phyloP scores from a whole-genome alignment of 192 early-diverging fungal genomes.

The Umbelopsis isabellina region DNA sequence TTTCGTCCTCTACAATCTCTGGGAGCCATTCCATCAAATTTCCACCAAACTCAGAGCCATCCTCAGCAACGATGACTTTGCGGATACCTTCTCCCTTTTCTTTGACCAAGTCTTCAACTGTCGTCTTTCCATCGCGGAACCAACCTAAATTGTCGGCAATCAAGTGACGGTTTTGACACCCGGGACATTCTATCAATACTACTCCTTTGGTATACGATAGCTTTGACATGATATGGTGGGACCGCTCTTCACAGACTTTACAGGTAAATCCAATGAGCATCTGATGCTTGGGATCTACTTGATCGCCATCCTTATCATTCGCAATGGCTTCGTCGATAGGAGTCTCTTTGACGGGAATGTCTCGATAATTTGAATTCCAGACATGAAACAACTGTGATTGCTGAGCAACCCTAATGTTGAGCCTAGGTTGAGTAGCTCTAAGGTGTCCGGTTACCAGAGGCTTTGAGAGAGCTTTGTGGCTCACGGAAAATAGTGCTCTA shows the following conservation, averaged over 20 bases:
- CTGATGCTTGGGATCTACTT: constrained; percentile 50
- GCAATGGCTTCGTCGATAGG: neutral
- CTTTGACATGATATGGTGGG: constrained; percentile 92
- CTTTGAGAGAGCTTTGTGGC: neutral
- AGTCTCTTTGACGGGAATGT: neutral
- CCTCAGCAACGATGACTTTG: constrained; percentile 47
- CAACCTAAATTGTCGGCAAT: constrained; percentile 98
- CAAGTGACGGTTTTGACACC: constrained; percentile 88
- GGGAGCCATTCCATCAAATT: constrained; percentile 60
- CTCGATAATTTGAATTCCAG: neutral
- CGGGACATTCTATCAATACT: constrained; percentile 91
- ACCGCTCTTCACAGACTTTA: constrained; percentile 86
- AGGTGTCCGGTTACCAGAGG: neutral
- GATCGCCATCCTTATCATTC: neutral
- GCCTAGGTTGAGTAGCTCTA: neutral
- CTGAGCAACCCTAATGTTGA: neutral
- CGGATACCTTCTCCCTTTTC: constrained; percentile 74
- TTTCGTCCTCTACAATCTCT: constrained; percentile 49
- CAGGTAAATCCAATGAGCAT: constrained; percentile 94
- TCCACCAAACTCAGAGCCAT: constrained; percentile 40
- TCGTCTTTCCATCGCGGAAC: constrained; percentile 76
- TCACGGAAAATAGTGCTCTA: neutral
- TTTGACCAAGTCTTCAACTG: constrained; percentile 82
- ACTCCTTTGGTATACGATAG: constrained; percentile 89
- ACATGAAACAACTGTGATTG: neutral